Conservation (phyloP, 2,329 filamentous ascomycete species). For the Seiridium cupressi region DNA sequence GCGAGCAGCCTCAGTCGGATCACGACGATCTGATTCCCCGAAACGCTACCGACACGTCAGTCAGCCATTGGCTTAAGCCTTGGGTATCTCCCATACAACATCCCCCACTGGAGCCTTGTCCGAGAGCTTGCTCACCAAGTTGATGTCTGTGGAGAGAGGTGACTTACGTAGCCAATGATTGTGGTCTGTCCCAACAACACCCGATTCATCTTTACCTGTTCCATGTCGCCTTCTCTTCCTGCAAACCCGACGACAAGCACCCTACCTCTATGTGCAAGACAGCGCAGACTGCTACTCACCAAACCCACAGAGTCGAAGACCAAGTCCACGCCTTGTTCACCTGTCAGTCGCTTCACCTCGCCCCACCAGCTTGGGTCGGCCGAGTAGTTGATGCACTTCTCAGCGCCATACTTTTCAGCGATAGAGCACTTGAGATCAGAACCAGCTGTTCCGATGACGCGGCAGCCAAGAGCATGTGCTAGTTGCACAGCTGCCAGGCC, state of each 20-base stretch:
- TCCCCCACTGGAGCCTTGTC: no score
- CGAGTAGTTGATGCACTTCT: slow-evolving; percentile 38
- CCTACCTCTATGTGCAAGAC: slow-evolving; percentile 50
- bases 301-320: slow-evolving; percentile 59
- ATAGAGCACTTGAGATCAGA: slow-evolving; percentile 41
- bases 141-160: not conserved
- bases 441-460: slow-evolving; percentile 52
- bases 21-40: slow-evolving; percentile 51
- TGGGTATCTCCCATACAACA: not conserved
- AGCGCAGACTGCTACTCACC: slow-evolving; percentile 52
- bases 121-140: no score
- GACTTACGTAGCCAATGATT: slow-evolving; percentile 52
- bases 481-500: slow-evolving; percentile 56
- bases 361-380: slow-evolving; percentile 44
- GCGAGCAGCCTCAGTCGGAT: slow-evolving; percentile 42
- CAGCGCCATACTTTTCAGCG: slow-evolving; percentile 36
- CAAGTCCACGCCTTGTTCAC: slow-evolving; percentile 51
- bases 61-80: not conserved
- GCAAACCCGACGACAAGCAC: slow-evolving; percentile 60
- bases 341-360: slow-evolving; percentile 45
- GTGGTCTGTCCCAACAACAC: slow-evolving; percentile 50
- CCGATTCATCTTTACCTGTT: slow-evolving; percentile 52
- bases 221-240: slow-evolving; percentile 42
- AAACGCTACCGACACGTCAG: slow-evolving; percentile 37
- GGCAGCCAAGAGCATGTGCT: slow-evolving; percentile 49